Evolutionary conservation across 164 flowering plant genomes (phyloP), one percentile per base, ranked within the genome.

Genomic region (Macadamia tetraphylla): DNA sequence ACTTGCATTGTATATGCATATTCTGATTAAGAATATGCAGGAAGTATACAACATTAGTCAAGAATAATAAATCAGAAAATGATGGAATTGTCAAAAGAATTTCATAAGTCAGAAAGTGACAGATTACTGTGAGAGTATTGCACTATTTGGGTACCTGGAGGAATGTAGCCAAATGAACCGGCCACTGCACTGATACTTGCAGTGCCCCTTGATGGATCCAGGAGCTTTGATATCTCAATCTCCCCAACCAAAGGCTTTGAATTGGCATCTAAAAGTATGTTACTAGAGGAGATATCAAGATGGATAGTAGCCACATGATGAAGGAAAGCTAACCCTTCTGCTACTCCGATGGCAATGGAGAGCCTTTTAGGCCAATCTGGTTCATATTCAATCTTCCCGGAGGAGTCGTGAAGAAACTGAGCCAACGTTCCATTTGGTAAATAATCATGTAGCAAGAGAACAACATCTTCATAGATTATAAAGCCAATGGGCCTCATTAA

Each of bases 1-100:
- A 94, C 97, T 90, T 92, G 99, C 99, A 94, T 94, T 6, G 97
- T 94, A 42, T 89, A 94, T 70, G 99, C 99, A 77, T 94, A 94
- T 73, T 94, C 99, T 94, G 94, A 67, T 57, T 29, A 43, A 43
- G 58, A 44, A 62, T 30, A 42, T 18, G 0, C 12, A 9, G 12
- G 13, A 61, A 71, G 53, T 8, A 15, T 60, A 40, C 42, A 66
- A 53, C 42, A 29, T 35, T 35, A 35, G 40, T 35, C 40, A 35
- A 35, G 3, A 35, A 35, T 5, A 9, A 11, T 46, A 46, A 8
- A 46, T 46, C 40, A 35, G 40, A 35, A 23, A 35, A 35, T 35
- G 51, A 8, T 9, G 51, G 51, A 46, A 31, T 32, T 29, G 46
- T 18, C 29, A 29, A 40, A 57, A 57, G 44, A 3, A 49, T 12